Evolutionary conservation across 352 stramenopile genomes (phyloP).

Genomic region (Pilasporangium apinafurcum): DNA sequence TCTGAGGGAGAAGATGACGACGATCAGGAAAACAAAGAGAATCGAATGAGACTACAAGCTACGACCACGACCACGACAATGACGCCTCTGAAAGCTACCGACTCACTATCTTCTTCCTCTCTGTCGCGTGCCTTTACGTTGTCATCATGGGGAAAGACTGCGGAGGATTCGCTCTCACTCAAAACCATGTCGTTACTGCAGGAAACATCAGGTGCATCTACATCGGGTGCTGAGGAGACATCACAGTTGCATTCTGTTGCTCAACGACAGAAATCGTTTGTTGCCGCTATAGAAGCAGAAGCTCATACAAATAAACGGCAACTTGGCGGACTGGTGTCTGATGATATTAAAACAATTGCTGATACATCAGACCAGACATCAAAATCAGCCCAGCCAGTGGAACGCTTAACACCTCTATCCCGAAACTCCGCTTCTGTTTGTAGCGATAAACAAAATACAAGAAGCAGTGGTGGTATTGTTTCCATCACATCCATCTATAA

Average conservation of each 20-base stretch:
- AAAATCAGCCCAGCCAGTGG: too few species aligned
- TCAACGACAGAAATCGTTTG: constrained; percentile 36
- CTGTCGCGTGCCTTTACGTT: constrained; percentile 1
- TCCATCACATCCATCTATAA: constrained; percentile 33
- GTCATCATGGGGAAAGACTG: constrained; percentile 4
- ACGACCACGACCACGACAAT: not conserved
- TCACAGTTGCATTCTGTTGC: constrained; percentile 15
- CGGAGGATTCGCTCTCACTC: constrained; percentile 10
- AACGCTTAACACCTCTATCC: too few species aligned
- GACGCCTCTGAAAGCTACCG: not conserved
- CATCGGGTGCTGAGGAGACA: constrained; percentile 2
- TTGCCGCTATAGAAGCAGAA: constrained; percentile 47
- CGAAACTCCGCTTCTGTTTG: too few species aligned
- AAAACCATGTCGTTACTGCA: constrained; percentile 13
- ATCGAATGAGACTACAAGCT: not conserved
- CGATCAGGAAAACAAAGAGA: constrained; percentile 21
- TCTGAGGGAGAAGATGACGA: constrained; percentile 9
- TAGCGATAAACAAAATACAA: too few species aligned
- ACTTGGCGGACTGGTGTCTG: too few species aligned
- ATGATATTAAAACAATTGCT: too few species aligned
- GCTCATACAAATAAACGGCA: too few species aligned
- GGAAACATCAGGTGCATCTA: not conserved
- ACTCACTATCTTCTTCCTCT: not conserved
- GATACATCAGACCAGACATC: too few species aligned
- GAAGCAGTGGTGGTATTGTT: too few species aligned